Conservation (phyloP, 768 basidiomycete species). For the Zangia roseola region DNA sequence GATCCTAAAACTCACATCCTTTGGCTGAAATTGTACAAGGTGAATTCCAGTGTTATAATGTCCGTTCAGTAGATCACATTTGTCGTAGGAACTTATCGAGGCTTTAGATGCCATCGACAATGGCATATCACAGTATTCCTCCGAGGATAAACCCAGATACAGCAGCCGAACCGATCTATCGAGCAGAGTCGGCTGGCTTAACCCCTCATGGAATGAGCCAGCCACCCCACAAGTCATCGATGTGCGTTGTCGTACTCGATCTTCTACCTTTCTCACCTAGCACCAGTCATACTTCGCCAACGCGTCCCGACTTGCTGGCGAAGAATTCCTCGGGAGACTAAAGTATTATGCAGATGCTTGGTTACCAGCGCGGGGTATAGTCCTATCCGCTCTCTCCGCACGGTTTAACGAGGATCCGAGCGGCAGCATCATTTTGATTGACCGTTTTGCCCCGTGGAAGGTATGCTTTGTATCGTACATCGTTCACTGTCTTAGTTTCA, state of each 20-base stretch:
- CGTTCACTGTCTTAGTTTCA: conserved; percentile 1
- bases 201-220: conserved; percentile 90
- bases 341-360: conserved; percentile 86
- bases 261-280: conserved; percentile 7
- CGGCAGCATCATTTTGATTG: conserved; percentile 79
- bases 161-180: conserved; percentile 79
- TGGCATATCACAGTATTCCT: conserved; percentile 80
- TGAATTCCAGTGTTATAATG: conserved; percentile 24
- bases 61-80: conserved; percentile 4
- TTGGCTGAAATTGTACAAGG: conserved; percentile 90
- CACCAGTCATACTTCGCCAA: conserved; percentile 66
- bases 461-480: conserved; percentile 34
- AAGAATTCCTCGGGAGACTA: conserved; percentile 78
- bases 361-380: conserved; percentile 87
- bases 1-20: conserved; percentile 69
- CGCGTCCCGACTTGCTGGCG: conserved; percentile 80
- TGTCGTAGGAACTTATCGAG: conserved; percentile 82
- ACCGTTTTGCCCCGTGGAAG: conserved; percentile 87
- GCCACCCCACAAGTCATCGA: conserved; percentile 65
- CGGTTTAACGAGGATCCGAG: conserved; percentile 61
- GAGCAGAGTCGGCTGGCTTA: conserved; percentile 77
- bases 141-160: conserved; percentile 68
- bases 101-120: conserved; percentile 95
- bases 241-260: conserved; percentile 44
- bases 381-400: conserved; percentile 56